A percentile compares a stretch with the other conserved stretches of the same genome.
phyloP scores from a whole-genome alignment of 2,329 filamentous ascomycete genomes.

The Cladophialophora immunda region DNA sequence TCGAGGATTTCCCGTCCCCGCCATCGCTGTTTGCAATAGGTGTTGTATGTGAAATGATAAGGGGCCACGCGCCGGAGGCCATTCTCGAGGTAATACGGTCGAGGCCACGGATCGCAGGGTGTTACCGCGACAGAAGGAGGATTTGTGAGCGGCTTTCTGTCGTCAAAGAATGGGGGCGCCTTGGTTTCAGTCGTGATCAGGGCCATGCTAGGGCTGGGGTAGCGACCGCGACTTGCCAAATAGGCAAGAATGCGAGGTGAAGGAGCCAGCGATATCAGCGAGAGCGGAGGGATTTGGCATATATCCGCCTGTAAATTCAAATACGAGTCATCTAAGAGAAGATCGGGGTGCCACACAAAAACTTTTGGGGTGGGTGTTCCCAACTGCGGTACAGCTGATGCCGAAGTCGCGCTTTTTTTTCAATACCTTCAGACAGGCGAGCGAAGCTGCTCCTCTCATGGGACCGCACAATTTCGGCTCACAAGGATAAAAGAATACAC shows the following conservation, averaged over 20 bases:
- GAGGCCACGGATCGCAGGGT: slow-evolving; percentile 61
- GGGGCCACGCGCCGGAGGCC: slow-evolving; percentile 83
- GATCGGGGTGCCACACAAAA: not conserved
- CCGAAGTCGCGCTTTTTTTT: not conserved
- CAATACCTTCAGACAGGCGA: not conserved
- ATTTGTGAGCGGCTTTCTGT: slow-evolving; percentile 33
- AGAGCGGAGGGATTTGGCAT: not conserved
- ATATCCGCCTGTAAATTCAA: not conserved
- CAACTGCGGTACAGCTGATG: not conserved
- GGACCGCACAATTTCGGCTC: not conserved
- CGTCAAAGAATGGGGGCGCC: slow-evolving; percentile 27
- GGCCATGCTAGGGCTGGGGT: slow-evolving; percentile 49
- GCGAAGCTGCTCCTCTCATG: not conserved
- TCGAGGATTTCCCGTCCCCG: slow-evolving; percentile 81
- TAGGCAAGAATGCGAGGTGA: slow-evolving; percentile 52
- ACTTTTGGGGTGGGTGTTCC: not conserved
- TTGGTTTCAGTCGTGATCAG: slow-evolving; percentile 42
- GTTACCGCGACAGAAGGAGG: slow-evolving; percentile 39
- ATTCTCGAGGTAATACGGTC: slow-evolving; percentile 83
- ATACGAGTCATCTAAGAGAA: not conserved
- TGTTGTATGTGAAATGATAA: slow-evolving; percentile 95
- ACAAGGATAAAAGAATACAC: not conserved
- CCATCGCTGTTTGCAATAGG: slow-evolving; percentile 94
- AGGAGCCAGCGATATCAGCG: slow-evolving; percentile 38
- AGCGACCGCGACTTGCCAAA: slow-evolving; percentile 49